Conservation (phyloP, 2,329 filamentous ascomycete genomes). For the Calcarisporium arbuscula region DNA sequence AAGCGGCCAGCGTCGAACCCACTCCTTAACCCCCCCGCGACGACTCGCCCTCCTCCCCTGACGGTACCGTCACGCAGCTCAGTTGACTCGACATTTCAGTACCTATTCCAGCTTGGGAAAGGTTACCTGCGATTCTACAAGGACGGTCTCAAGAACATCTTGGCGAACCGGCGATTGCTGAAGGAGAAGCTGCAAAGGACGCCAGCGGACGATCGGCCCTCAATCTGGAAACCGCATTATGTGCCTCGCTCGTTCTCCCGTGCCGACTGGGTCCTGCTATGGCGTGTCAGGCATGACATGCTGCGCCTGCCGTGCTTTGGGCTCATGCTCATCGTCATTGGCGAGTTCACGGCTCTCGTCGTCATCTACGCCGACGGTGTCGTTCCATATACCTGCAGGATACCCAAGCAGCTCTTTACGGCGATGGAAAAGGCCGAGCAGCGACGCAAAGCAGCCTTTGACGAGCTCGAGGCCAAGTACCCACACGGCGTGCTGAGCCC, state of each 20-base stretch:
- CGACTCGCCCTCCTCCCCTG: slow-evolving; percentile 67
- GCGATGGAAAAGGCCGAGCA: slow-evolving; percentile 50
- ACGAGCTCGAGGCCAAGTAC: slow-evolving; percentile 27
- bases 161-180: slow-evolving; percentile 55
- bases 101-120: slow-evolving; percentile 60
- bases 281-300: slow-evolving; percentile 64
- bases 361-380: slow-evolving; percentile 63
- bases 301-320: slow-evolving; percentile 74
- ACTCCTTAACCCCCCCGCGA: slow-evolving; percentile 62
- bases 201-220: slow-evolving; percentile 50
- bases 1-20: slow-evolving; percentile 20
- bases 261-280: slow-evolving; percentile 63
- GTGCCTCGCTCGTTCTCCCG: slow-evolving; percentile 43
- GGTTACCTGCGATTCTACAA: slow-evolving; percentile 86
- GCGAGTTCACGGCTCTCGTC: slow-evolving; percentile 79
- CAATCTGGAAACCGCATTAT: slow-evolving; percentile 26
- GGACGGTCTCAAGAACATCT: slow-evolving; percentile 68
- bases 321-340: slow-evolving; percentile 68
- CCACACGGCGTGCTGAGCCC: slow-evolving; percentile 30
- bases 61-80: slow-evolving; percentile 49
- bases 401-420: slow-evolving; percentile 64
- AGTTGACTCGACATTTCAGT: slow-evolving; percentile 25
- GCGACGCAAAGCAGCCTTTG: slow-evolving; percentile 43
- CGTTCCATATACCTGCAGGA: slow-evolving; percentile 75
- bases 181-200: slow-evolving; percentile 32